These are phyloP conservation scores for Firmiana major DNA, from an alignment of 345 rosid species.

Conservation along the genomic window DNA sequence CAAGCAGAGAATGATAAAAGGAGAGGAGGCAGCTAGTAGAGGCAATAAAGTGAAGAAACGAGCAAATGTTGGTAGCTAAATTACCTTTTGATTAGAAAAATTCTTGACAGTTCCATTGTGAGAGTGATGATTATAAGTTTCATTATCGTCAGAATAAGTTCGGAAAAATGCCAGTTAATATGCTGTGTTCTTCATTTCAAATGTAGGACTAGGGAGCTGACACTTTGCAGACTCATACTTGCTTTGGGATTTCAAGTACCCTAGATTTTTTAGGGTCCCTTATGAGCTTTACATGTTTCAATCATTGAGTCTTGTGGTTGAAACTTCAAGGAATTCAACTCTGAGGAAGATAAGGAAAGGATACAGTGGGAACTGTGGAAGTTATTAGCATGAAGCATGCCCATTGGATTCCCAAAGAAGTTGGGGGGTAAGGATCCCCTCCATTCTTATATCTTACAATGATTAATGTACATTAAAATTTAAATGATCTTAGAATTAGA, in stretches of 20 bases:
- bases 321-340: background rate
- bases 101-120: background rate
- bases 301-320: background rate
- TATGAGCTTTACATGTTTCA: background rate
- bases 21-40: conserved; percentile 31
- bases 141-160: background rate
- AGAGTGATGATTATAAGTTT: background rate
- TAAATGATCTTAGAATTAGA: too few relatives aligned
- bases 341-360: too few relatives aligned
- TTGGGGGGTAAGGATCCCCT: too few relatives aligned
- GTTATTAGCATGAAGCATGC: too few relatives aligned
- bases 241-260: background rate
- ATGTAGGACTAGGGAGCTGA: background rate
- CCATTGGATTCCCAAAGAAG: too few relatives aligned
- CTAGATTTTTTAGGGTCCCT: background rate
- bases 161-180: background rate
- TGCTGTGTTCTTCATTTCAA: background rate
- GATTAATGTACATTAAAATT: too few relatives aligned
- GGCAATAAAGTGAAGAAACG: conserved; percentile 40
- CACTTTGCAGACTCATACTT: background rate
- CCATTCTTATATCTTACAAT: too few relatives aligned
- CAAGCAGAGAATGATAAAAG: conserved; percentile 82
- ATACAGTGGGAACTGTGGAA: too few relatives aligned
- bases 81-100: background rate
- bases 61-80: conserved; percentile 18